phyloP scores from a whole-genome alignment of 2,329 filamentous ascomycete species.

The Aspergillus costaricaensis region DNA sequence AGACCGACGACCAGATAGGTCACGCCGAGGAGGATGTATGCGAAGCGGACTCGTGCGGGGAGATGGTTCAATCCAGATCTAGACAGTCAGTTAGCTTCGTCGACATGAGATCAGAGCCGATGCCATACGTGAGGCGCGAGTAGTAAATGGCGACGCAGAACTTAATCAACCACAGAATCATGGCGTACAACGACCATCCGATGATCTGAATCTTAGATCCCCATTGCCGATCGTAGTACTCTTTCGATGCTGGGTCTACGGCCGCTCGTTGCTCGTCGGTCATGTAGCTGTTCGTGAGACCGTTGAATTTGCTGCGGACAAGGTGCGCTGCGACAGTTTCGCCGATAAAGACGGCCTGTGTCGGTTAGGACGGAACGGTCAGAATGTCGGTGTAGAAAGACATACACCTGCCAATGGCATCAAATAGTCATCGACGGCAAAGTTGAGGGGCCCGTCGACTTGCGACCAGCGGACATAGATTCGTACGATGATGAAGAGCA shows the following conservation, averaged over 20 bases:
- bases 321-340: constrained; percentile 53
- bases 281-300: constrained; percentile 60
- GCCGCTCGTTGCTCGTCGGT: constrained; percentile 49
- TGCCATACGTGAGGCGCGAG: constrained; percentile 50
- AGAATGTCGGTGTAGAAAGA: neutral
- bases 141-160: constrained; percentile 58
- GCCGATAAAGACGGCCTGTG: constrained; percentile 49
- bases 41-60: constrained; percentile 49
- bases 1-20: constrained; percentile 53
- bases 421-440: constrained; percentile 59
- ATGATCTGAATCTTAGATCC: constrained; percentile 56
- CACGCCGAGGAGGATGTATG: constrained; percentile 50
- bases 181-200: constrained; percentile 57
- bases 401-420: constrained; percentile 55
- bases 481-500: constrained; percentile 52
- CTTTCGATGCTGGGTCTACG: constrained; percentile 46
- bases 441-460: constrained; percentile 46
- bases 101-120: neutral
- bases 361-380: neutral
- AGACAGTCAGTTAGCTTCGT: neutral
- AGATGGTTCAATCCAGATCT: constrained; percentile 45
- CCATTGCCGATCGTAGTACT: constrained; percentile 50
- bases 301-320: constrained; percentile 49
- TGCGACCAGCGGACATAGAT: constrained; percentile 49
- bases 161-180: constrained; percentile 57